Conservation (phyloP, 306 rosid species). For the Purshia tridentata region DNA sequence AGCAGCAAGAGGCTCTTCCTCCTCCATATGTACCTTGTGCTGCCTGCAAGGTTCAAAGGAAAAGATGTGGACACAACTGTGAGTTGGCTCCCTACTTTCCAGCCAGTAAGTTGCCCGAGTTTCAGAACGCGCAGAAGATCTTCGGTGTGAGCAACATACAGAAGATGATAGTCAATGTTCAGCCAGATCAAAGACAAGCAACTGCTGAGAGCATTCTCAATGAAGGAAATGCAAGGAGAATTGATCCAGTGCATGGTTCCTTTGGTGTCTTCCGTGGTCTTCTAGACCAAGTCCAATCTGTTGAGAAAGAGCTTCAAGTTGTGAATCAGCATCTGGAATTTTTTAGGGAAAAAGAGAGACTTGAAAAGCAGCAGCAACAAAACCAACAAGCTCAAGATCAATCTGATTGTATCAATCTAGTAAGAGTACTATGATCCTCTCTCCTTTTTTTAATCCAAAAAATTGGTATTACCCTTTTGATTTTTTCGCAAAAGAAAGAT, state of each 20-base stretch:
- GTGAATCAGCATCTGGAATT: neutral
- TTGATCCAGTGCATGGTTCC: slow-evolving; percentile 25
- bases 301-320: neutral
- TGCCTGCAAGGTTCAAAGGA: slow-evolving; percentile 30
- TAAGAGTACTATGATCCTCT: neutral
- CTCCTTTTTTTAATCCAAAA: neutral
- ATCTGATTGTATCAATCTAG: neutral
- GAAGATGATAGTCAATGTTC: slow-evolving; percentile 6
- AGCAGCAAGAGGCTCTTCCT: too few relatives aligned
- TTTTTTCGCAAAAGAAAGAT: too few relatives aligned
- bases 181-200: slow-evolving; percentile 10
- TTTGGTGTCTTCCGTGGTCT: slow-evolving; percentile 9
- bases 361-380: too few relatives aligned
- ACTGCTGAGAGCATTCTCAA: slow-evolving; percentile 21
- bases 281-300: neutral
- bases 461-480: too few relatives aligned
- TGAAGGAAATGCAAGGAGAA: slow-evolving; percentile 18
- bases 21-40: slow-evolving; percentile 15
- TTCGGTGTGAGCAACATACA: slow-evolving; percentile 28
- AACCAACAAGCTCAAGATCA: neutral
- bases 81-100: slow-evolving; percentile 31
- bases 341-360: neutral
- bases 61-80: slow-evolving; percentile 26
- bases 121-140: slow-evolving; percentile 17
- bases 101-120: neutral